Evolutionary conservation across 257 asterid species (phyloP).

Genomic region (Lithospermum erythrorhizon): DNA sequence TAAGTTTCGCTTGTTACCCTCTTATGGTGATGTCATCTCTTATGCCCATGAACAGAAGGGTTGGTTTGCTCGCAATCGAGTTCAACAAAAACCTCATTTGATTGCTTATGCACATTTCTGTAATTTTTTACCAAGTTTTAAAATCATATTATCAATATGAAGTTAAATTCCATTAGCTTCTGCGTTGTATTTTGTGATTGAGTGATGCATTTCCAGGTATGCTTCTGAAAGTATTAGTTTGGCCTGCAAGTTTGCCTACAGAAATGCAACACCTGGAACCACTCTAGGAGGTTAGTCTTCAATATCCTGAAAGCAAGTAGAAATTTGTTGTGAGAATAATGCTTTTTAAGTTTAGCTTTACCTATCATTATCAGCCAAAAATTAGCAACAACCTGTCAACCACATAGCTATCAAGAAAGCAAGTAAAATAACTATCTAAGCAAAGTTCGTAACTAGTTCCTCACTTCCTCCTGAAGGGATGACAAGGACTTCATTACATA

Average conservation of each 20-base stretch:
- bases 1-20: conserved; percentile 24
- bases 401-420: not conserved
- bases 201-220: conserved; percentile 39
- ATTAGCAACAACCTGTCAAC: too few species aligned
- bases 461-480: too few species aligned
- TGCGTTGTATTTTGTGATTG: not conserved
- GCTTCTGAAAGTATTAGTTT: conserved; percentile 76
- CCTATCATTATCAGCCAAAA: too few species aligned
- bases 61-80: too few species aligned
- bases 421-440: not conserved
- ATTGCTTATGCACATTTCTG: not conserved
- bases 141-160: not conserved
- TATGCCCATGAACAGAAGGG: too few species aligned
- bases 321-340: too few species aligned
- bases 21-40: too few species aligned
- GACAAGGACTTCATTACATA: too few species aligned
- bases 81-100: too few species aligned
- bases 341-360: too few species aligned
- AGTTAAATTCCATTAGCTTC: not conserved
- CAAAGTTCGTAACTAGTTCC: not conserved
- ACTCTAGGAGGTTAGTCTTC: conserved; percentile 56
- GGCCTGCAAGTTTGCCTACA: conserved; percentile 83
- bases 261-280: conserved; percentile 93
- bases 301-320: not conserved
- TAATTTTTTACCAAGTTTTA: not conserved